Percentiles rank a stretch among this genome's conserved stretches.
Conservation (phyloP, 495 filamentous ascomycete genomes). For the Astrothelium subdiscretum region DNA sequence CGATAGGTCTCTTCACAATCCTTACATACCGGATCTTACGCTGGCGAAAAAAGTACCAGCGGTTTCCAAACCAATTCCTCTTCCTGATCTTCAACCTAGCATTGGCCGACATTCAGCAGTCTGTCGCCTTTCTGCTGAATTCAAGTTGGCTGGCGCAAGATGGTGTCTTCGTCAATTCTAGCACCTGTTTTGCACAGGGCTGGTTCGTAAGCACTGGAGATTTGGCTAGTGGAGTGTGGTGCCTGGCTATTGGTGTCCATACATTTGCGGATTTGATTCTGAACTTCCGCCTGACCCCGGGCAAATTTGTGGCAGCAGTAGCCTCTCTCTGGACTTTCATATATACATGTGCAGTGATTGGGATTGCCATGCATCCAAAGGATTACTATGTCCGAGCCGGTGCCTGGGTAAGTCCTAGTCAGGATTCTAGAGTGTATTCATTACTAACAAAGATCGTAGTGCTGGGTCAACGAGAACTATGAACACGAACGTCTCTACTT, state of each 20-base stretch:
- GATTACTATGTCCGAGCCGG: conserved; percentile 24
- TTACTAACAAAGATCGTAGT: conserved; percentile 35
- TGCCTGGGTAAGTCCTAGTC: conserved; percentile 22
- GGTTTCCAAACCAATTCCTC: conserved; percentile 14
- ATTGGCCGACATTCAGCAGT: conserved; percentile 18
- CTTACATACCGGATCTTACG: conserved; percentile 9
- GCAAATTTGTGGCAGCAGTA: conserved; percentile 16
- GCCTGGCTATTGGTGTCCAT: conserved; percentile 53
- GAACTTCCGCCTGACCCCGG: conserved; percentile 18
- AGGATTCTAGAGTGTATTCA: conserved; percentile 7
- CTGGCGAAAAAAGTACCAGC: conserved; percentile 3
- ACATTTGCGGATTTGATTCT: conserved; percentile 39
- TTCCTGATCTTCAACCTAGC: conserved; percentile 15
- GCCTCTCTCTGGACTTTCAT: conserved; percentile 18
- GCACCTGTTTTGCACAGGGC: conserved; percentile 13
- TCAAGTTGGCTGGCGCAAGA: conserved; percentile 6
- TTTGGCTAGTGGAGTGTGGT: conserved; percentile 13
- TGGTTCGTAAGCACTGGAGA: conserved; percentile 17
- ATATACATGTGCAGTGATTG: conserved; percentile 20
- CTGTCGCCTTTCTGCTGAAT: conserved; percentile 12
- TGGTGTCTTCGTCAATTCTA: conserved; percentile 1
- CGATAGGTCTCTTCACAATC: conserved; percentile 5
- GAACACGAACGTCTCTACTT: conserved; percentile 52
- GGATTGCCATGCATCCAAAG: conserved; percentile 16
- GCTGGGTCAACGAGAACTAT: conserved; percentile 57